phyloP scores from a whole-genome alignment of 148 eudicot species.

The Polygonum maritimum region DNA sequence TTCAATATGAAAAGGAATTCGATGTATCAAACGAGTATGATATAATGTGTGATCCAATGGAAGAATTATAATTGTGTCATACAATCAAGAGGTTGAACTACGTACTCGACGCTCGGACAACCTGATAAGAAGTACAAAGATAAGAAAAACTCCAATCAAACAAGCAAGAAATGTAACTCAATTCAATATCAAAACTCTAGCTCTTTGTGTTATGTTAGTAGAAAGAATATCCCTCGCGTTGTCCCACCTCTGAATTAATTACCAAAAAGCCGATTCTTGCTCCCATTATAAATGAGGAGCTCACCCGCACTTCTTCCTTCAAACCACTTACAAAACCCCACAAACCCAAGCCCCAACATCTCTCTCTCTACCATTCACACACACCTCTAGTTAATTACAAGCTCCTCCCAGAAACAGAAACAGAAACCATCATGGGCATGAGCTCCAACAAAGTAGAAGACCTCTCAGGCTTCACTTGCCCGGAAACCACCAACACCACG shows the following conservation, averaged over 20 bases:
- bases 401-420: neutral
- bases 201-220: too few relatives aligned
- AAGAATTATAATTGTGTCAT: too few relatives aligned
- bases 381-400: neutral
- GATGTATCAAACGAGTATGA: too few relatives aligned
- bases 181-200: too few relatives aligned
- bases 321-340: neutral
- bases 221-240: neutral
- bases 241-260: neutral
- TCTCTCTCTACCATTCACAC: neutral
- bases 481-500: slow-evolving; percentile 8
- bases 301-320: neutral
- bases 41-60: too few relatives aligned
- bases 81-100: too few relatives aligned
- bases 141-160: too few relatives aligned
- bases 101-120: too few relatives aligned
- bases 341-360: neutral
- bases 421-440: slow-evolving; percentile 25
- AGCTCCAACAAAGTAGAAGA: slow-evolving; percentile 69
- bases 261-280: neutral
- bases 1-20: too few relatives aligned
- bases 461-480: slow-evolving; percentile 23
- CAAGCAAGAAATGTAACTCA: too few relatives aligned
- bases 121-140: too few relatives aligned
- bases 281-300: neutral